phyloP scores from a whole-genome alignment of 1,139 yeast species.

The Geotrichum cucujoidarum region DNA sequence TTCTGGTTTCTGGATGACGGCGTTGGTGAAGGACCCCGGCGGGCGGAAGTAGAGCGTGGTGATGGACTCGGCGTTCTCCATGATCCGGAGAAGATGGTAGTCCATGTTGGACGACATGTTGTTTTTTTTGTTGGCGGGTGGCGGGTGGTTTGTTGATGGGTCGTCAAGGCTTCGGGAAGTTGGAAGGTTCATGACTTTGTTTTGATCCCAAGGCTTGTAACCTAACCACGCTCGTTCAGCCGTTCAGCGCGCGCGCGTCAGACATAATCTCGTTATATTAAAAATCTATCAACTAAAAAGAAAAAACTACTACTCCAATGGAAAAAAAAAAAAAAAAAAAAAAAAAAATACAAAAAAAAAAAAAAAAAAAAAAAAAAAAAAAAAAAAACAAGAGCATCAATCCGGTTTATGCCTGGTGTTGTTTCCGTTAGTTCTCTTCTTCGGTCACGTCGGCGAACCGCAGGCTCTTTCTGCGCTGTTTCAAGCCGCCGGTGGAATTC shows the following conservation, averaged over 20 bases:
- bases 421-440: not conserved
- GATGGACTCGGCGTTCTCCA: constrained; percentile 32
- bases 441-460: no score
- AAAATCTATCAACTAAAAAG: not conserved
- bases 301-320: no score
- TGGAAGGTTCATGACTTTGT: no score
- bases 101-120: constrained; percentile 20
- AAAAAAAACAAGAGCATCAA: not conserved
- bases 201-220: no score
- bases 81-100: constrained; percentile 27
- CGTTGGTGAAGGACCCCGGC: constrained; percentile 63
- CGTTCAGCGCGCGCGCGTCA: no score
- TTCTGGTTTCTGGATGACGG: constrained; percentile 51
- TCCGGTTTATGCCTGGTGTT: not conserved
- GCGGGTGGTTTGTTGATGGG: not conserved
- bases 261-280: no score
- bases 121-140: not conserved
- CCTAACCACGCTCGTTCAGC: no score
- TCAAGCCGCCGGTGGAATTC: no score
- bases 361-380: not conserved
- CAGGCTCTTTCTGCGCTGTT: constrained; percentile 1
- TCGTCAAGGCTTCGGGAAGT: no score
- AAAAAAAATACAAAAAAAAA: not conserved
- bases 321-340: not conserved
- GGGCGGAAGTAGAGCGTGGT: constrained; percentile 43